Base-by-base conservation (phyloP, 257 asterid species). In the Paulownia fortunei region DNA sequence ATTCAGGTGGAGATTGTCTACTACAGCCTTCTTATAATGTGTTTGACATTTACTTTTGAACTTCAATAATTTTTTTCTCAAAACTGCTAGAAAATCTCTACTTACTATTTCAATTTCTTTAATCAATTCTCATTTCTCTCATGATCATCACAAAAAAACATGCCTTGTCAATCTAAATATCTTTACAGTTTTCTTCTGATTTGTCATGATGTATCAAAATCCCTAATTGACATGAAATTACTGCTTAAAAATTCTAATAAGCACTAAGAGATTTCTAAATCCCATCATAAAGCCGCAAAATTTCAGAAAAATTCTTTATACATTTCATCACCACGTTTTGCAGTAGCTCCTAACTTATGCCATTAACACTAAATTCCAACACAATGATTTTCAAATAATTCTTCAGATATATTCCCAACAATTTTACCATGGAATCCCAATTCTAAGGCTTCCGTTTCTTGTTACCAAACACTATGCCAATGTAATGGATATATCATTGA, bases 351-450 rank as follows among this genome's bases (percentile, higher is more conserved):
- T 62, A 76, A 47, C 62, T 67, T 15, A 8, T 52, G 73, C 10
- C 51, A 44, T 4, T 11, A 63, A 18, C 32, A 32, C 70, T n/a
- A 55, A 65, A 72, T 80, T 62, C 79, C 64, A 70, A 34, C 16
- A 69, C 47, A 21, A 18, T 60, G 64, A 36, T 32, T 51, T 52
- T 60, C 36, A 18, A 36, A 52, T 10, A 39, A 47, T n/a, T 42
- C 51, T 47, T 58, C 41, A 3, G 44, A 54, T 2, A 73, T 32
- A 60, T 47, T 34, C 66, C 49, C 70, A 65, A 30, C 62, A 56
- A 27, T 21, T 63, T 41, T 27, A 39, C 44, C 62, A 32, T 2
- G 23, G 54, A 72, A 36, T 16, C 52, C 8, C 47, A 27, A 59
- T 47, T 36, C 72, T 49, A 24, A 78, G 56, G 64, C 62, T 72